Conservation (phyloP, 2,329 filamentous ascomycete genomes). For the Cladosporium sp. region DNA sequence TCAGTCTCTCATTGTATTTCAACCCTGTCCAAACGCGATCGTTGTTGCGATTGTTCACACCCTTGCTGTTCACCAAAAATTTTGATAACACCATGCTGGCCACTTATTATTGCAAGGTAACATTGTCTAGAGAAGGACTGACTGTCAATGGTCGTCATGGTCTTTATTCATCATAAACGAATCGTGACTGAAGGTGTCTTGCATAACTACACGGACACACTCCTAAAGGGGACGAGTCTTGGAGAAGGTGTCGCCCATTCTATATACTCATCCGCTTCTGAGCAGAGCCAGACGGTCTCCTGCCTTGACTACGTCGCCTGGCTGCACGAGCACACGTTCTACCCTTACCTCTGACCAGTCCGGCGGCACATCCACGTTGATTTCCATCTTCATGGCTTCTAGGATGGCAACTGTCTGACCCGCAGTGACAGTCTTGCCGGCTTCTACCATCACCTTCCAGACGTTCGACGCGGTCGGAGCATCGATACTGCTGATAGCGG, state of each 20-base stretch:
- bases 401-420: constrained; percentile 43
- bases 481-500: constrained; percentile 40
- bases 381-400: constrained; percentile 51
- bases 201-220: not conserved
- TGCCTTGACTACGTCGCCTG: constrained; percentile 43
- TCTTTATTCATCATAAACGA: not conserved
- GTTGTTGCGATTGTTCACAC: not conserved
- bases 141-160: not conserved
- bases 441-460: constrained; percentile 46
- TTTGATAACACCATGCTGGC: not conserved
- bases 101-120: not conserved
- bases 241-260: not conserved
- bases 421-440: constrained; percentile 39
- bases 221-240: not conserved
- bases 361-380: constrained; percentile 44
- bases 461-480: constrained; percentile 49
- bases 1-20: not conserved
- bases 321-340: constrained; percentile 45
- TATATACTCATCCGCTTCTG: not conserved
- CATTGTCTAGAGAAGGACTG: not conserved
- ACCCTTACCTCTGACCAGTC: constrained; percentile 34
- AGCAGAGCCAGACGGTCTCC: constrained; percentile 37
- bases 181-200: not conserved
- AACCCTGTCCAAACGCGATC: not conserved
- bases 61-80: not conserved